Base-by-base conservation (phyloP, 495 filamentous ascomycete species). In the Tuber brumale region DNA sequence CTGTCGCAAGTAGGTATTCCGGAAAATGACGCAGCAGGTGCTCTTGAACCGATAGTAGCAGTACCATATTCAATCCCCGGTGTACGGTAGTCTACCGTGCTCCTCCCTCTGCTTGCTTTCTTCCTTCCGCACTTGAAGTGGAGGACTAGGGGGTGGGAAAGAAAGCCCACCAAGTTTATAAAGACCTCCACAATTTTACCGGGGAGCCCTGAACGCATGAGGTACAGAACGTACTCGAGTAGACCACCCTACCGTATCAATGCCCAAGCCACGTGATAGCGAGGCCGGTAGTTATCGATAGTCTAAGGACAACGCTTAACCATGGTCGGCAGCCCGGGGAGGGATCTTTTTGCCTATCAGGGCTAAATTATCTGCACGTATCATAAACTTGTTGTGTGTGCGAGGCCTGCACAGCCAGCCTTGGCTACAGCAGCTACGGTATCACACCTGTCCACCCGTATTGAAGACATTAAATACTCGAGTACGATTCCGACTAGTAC, bases 1-100 rank as follows among this genome's bases (percentile, higher is more conserved):
- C 19, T 27, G 8, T 14, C 27, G 43, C 23, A 42, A 73, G 57
- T 3, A 78, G 37, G 35, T 73, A 77, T 16, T 71, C 27, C 14
- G 43, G 35, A 14, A 39, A 70, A 39, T 66, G 14, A 14, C 14
- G 12, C 21, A 71, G 37, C 27, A 16, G 43, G 31, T 23, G 42
- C 44, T 75, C 69, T 31, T 35, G 27, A 35, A 35, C 14, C 27
- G 27, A 66, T 31, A 19, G 31, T 66, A 66, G 35, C 7, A n/a
- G 23, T 44, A 16, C 70, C 70, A 42, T 45, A 37, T 31, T n/a
- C 35, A n/a, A 71, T n/a, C 18, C 70, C 70, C 35, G 12, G 35
- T 14, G 39, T 1, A n/a, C n/a, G n/a, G n/a, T n/a, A n/a, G n/a
- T n/a, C n/a, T n/a, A 41, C 35, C 35, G 14, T 8, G 42, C 12